phyloP scores from a whole-genome alignment of 1,284 basidiomycete species.

The Melanopsichium pennsylvanicum region DNA sequence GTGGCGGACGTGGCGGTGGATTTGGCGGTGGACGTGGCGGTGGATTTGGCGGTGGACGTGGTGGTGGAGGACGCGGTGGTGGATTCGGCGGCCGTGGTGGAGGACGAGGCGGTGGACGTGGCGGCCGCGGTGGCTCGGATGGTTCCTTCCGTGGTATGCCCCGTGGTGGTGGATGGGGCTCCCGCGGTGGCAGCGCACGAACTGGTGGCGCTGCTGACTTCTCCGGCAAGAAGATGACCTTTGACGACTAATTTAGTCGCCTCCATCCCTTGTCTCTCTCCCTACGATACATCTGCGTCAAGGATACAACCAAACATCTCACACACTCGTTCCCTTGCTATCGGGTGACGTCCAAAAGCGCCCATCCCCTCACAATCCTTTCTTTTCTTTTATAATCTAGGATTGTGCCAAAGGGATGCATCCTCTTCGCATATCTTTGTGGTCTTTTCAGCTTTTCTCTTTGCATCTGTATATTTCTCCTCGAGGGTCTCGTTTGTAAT shows the following conservation, averaged over 20 bases:
- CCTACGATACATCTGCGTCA: background rate
- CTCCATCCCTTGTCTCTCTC: background rate
- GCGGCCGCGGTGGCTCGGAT: slow-evolving; percentile 68
- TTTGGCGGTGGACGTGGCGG: slow-evolving; percentile 68
- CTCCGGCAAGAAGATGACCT: slow-evolving; percentile 84
- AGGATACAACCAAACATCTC: slow-evolving; percentile 9
- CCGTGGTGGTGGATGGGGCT: slow-evolving; percentile 66
- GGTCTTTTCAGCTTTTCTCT: background rate
- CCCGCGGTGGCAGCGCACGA: slow-evolving; percentile 67
- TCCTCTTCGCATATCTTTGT: background rate
- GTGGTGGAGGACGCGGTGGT: slow-evolving; percentile 72
- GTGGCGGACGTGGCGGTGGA: slow-evolving; percentile 69
- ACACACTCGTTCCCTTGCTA: background rate
- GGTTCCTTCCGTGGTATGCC: slow-evolving; percentile 68
- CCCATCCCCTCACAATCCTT: slow-evolving; percentile 5
- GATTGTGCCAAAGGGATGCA: slow-evolving; percentile 6
- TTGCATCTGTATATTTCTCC: slow-evolving; percentile 19
- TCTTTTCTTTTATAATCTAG: slow-evolving; percentile 1
- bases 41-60: slow-evolving; percentile 57
- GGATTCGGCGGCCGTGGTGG: slow-evolving; percentile 69
- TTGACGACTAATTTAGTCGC: slow-evolving; percentile 68
- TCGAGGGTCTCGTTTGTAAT: no score
- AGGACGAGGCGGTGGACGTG: slow-evolving; percentile 75
- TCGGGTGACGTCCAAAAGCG: slow-evolving; percentile 20
- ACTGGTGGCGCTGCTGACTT: slow-evolving; percentile 78